A percentile compares a stretch with the other conserved stretches of the same genome.
Evolutionary conservation across 2,329 filamentous ascomycete genomes (phyloP).

Genomic region (Fusarium penzigii): DNA sequence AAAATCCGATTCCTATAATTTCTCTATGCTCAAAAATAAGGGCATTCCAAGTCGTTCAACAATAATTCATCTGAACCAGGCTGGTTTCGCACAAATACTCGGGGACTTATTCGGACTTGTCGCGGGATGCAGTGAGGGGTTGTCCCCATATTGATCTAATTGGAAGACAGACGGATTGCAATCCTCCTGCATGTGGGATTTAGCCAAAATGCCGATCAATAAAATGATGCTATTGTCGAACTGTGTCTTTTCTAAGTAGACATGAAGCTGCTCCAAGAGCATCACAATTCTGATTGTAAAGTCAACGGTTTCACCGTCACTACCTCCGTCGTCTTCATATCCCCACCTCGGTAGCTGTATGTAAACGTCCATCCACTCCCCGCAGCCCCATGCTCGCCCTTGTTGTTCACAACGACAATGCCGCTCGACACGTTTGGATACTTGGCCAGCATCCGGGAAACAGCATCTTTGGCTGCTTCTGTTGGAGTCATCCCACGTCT

Average conservation of each 20-base stretch:
- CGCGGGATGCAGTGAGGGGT: too few relatives aligned
- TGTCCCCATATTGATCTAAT: too few relatives aligned
- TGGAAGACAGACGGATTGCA: too few relatives aligned
- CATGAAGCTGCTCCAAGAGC: not conserved
- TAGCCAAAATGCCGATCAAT: not conserved
- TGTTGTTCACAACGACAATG: constrained; percentile 51
- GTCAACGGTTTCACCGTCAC: constrained; percentile 40
- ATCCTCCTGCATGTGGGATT: not conserved
- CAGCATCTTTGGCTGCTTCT: constrained; percentile 52
- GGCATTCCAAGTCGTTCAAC: too few relatives aligned
- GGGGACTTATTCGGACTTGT: too few relatives aligned
- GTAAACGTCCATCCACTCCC: constrained; percentile 57
- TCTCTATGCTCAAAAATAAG: too few relatives aligned
- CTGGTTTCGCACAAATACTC: too few relatives aligned
- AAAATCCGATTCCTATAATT: too few relatives aligned
- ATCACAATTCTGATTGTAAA: constrained; percentile 3
- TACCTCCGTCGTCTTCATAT: constrained; percentile 48
- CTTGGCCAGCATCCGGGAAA: constrained; percentile 48
- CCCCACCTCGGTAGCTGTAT: constrained; percentile 50
- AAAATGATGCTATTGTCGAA: too few relatives aligned
- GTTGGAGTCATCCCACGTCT: constrained; percentile 48
- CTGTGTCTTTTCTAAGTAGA: not conserved
- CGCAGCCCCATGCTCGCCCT: constrained; percentile 52
- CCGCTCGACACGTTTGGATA: constrained; percentile 50
- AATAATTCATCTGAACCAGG: too few relatives aligned